Evolutionary conservation across 2,329 filamentous ascomycete genomes (phyloP).

Genomic region (Sporothrix pallida): DNA sequence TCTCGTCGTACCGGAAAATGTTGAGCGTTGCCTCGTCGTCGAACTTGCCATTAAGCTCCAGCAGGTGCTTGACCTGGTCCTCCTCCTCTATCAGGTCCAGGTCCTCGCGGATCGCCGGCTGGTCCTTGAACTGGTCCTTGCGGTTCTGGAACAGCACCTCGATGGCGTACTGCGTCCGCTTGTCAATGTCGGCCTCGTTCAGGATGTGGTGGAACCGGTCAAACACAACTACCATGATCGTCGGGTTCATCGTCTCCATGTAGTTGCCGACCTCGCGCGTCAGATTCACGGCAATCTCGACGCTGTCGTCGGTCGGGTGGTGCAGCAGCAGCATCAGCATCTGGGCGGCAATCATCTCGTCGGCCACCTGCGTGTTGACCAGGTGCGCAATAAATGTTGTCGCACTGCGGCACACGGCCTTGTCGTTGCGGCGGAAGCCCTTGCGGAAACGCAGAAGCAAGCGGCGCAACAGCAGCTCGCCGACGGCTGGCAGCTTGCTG

Average conservation of each 20-base stretch:
- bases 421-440: slow-evolving; percentile 94
- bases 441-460: slow-evolving; percentile 93
- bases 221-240: slow-evolving; percentile 88
- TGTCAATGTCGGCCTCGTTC: slow-evolving; percentile 96
- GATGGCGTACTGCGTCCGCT: slow-evolving; percentile 98
- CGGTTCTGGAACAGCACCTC: slow-evolving; percentile 96
- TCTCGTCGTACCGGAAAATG: slow-evolving; percentile 90
- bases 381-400: slow-evolving; percentile 95
- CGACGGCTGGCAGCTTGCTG: slow-evolving; percentile 93
- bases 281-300: slow-evolving; percentile 94
- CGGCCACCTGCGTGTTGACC: slow-evolving; percentile 93
- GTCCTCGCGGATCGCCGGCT: slow-evolving; percentile 88
- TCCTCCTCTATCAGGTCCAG: slow-evolving; percentile 96
- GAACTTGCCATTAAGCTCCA: slow-evolving; percentile 81
- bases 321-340: slow-evolving; percentile 89
- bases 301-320: slow-evolving; percentile 95
- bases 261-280: slow-evolving; percentile 93
- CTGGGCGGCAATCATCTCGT: slow-evolving; percentile 91
- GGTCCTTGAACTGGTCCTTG: slow-evolving; percentile 96
- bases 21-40: slow-evolving; percentile 88
- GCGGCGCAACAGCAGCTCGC: slow-evolving; percentile 84
- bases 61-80: slow-evolving; percentile 92
- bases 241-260: slow-evolving; percentile 90
- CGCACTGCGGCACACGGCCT: slow-evolving; percentile 89
- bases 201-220: slow-evolving; percentile 95